Conservation (phyloP, 345 rosid genomes). For the Abelmoschus esculentus region DNA sequence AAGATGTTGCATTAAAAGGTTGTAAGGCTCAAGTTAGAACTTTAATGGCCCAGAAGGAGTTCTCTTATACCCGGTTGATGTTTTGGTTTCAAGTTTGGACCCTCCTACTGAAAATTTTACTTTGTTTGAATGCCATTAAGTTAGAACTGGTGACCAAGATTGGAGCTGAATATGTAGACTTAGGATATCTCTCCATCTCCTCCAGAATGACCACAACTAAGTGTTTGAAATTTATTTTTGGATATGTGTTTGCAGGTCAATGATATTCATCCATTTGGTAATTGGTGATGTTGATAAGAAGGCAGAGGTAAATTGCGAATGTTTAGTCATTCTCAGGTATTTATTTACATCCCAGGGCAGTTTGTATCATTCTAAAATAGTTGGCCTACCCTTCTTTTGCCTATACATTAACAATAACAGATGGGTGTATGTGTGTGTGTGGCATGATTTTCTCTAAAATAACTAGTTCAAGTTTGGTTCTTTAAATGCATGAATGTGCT, state of each 20-base stretch:
- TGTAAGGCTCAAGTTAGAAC: background rate
- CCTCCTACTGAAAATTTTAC: background rate
- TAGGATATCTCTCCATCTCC: background rate
- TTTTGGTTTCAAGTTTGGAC: conserved; percentile 6
- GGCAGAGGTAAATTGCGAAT: conserved; percentile 8
- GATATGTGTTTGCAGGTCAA: conserved; percentile 13
- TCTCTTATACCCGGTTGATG: conserved; percentile 4
- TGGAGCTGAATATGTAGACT: background rate
- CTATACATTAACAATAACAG: background rate
- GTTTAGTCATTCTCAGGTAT: conserved; percentile 17
- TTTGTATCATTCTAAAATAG: background rate
- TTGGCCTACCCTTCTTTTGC: background rate
- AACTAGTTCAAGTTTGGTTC: no score
- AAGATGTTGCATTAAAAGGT: conserved; percentile 6
- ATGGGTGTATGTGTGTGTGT: background rate
- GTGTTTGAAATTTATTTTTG: background rate
- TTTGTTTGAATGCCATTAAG: background rate
- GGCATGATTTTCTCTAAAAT: no score
- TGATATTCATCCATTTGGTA: conserved; percentile 6
- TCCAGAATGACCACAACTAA: conserved; percentile 1
- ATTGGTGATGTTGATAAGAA: conserved; percentile 12
- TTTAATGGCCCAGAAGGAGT: background rate
- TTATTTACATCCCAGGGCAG: background rate
- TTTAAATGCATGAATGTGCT: no score
- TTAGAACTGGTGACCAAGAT: background rate